phyloP scores from a whole-genome alignment of 2,329 filamentous ascomycete species.

The Cephalotrichum gorgonifer region DNA sequence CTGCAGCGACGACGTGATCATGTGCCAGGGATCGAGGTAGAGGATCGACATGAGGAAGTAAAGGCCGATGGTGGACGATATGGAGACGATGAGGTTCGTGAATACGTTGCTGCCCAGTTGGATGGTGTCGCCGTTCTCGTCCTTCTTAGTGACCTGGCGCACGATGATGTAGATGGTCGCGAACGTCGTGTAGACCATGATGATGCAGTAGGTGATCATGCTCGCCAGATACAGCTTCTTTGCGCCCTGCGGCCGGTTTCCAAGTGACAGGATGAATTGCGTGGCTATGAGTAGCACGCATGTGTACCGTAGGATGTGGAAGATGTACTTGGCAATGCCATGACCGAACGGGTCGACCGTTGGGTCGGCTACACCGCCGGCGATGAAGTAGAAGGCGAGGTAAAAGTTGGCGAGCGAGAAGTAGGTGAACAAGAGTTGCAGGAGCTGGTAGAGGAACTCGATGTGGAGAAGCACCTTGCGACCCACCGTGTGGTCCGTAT shows the following conservation, averaged over 20 bases:
- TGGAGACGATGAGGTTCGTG: conserved; percentile 86
- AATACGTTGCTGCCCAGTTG: conserved; percentile 77
- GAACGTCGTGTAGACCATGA: conserved; percentile 95
- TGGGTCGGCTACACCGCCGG: conserved; percentile 73
- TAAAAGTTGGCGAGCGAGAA: conserved; percentile 99
- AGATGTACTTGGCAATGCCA: conserved; percentile 73
- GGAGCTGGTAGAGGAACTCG: conserved; percentile 90
- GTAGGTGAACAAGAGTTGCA: conserved; percentile 90
- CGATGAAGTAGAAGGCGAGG: conserved; percentile 96
- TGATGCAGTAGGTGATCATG: conserved; percentile 83
- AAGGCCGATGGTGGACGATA: conserved; percentile 78
- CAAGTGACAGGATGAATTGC: conserved; percentile 93
- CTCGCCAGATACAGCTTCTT: conserved; percentile 80
- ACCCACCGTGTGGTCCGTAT: conserved; percentile 78
- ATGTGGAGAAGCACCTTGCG: conserved; percentile 89
- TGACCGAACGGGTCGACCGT: conserved; percentile 85
- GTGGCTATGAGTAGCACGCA: conserved; percentile 82
- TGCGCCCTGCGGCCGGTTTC: conserved; percentile 90
- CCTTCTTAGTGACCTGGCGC: conserved; percentile 55
- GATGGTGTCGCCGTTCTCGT: conserved; percentile 31
- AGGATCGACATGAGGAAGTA: conserved; percentile 96
- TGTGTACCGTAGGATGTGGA: conserved; percentile 74
- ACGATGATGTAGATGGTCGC: conserved; percentile 82
- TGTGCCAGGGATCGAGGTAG: conserved; percentile 97
- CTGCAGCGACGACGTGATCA: conserved; percentile 84